Evolutionary conservation across 2,329 filamentous ascomycete genomes (phyloP).

Genomic region (Calonectria henricotiae): DNA sequence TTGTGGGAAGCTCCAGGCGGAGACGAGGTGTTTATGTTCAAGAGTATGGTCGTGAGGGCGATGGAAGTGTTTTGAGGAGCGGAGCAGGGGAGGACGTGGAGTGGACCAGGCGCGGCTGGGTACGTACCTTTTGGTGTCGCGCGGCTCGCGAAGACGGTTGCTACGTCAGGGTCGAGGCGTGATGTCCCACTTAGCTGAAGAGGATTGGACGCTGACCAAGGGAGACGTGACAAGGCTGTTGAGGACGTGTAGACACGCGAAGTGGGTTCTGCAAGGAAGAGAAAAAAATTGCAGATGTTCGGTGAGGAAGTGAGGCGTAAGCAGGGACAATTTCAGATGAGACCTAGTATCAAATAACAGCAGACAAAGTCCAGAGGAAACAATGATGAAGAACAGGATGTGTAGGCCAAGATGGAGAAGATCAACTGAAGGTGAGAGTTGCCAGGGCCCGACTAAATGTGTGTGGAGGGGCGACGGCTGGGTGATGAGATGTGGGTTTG

Average conservation of each 20-base stretch:
- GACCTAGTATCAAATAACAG: conserved; percentile 6
- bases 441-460: conserved; percentile 41
- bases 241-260: conserved; percentile 48
- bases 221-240: conserved; percentile 43
- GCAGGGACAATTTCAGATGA: conserved; percentile 28
- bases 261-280: conserved; percentile 25
- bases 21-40: conserved; percentile 58
- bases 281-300: conserved; percentile 22
- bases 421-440: conserved; percentile 44
- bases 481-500: conserved; percentile 40
- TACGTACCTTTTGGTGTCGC: conserved; percentile 55
- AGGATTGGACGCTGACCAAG: conserved; percentile 49
- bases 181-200: conserved; percentile 51
- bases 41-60: conserved; percentile 55
- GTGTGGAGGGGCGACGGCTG: conserved; percentile 49
- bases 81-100: conserved; percentile 54
- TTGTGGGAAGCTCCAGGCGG: conserved; percentile 49
- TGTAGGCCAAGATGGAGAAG: conserved; percentile 41
- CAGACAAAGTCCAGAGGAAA: conserved; percentile 16
- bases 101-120: conserved; percentile 54
- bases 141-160: conserved; percentile 56
- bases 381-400: conserved; percentile 42
- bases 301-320: conserved; percentile 34
- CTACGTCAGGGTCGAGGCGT: conserved; percentile 53
- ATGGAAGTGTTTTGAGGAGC: conserved; percentile 60